A percentile compares a stretch with the other conserved stretches of the same genome.
phyloP scores from a whole-genome alignment of 176 grass and related monocot species.

The Tillandsia fasciculata region DNA sequence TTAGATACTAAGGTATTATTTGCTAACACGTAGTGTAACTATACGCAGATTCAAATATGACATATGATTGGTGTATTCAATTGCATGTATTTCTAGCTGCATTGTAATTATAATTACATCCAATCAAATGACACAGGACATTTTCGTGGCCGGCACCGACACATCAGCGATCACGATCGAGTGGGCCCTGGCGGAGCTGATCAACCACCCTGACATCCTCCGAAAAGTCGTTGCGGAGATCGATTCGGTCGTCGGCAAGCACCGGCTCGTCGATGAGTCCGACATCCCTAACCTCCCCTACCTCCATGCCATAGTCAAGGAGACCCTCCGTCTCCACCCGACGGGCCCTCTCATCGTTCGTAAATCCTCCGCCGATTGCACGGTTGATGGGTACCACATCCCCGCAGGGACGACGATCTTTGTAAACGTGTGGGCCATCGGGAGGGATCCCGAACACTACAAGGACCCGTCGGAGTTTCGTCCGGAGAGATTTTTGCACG shows the following conservation, averaged over 20 bases:
- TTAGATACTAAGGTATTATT: no score
- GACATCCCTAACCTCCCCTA: slow-evolving; percentile 60
- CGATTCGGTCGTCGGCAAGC: slow-evolving; percentile 36
- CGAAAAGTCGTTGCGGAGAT: slow-evolving; percentile 34
- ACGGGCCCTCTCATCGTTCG: slow-evolving; percentile 36
- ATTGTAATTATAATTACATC: not conserved
- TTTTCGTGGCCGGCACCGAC: slow-evolving; percentile 35
- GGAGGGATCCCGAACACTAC: slow-evolving; percentile 46
- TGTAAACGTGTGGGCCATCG: slow-evolving; percentile 52
- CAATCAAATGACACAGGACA: slow-evolving; percentile 22
- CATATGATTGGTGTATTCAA: not conserved
- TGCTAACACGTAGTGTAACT: no score
- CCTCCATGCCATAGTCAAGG: slow-evolving; percentile 58
- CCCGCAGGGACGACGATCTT: slow-evolving; percentile 41
- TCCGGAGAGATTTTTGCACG: slow-evolving; percentile 53
- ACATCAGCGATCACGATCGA: slow-evolving; percentile 52
- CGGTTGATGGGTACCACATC: slow-evolving; percentile 16
- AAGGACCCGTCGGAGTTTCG: slow-evolving; percentile 42
- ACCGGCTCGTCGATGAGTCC: slow-evolving; percentile 36
- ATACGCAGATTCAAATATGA: no score
- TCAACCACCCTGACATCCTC: slow-evolving; percentile 44
- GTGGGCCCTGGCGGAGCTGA: slow-evolving; percentile 67
- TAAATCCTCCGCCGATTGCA: slow-evolving; percentile 27
- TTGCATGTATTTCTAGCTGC: not conserved
- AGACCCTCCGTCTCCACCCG: slow-evolving; percentile 47